Evolutionary conservation across 2,329 filamentous ascomycete genomes (phyloP).

Genomic region (Sporothrix brunneoviolacea): DNA sequence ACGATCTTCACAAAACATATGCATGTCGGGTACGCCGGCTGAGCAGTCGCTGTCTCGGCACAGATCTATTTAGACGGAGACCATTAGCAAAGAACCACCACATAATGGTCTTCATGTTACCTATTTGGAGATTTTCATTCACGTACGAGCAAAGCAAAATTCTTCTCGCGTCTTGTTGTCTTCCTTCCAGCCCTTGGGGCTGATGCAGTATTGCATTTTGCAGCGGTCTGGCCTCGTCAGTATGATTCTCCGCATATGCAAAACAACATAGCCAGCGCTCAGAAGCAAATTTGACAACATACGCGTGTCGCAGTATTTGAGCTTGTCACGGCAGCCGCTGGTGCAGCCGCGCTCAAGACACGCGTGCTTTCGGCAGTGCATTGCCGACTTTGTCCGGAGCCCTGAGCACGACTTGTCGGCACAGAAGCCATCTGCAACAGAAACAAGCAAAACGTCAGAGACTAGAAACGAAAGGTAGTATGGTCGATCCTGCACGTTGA

Average conservation of each 20-base stretch:
- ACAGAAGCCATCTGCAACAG: slow-evolving; percentile 11
- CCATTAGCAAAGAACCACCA: background rate
- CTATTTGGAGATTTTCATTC: too few relatives aligned
- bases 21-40: background rate
- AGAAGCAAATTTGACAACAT: too few relatives aligned
- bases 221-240: slow-evolving; percentile 14
- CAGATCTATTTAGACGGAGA: slow-evolving; percentile 2
- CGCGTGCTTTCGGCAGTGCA: slow-evolving; percentile 14
- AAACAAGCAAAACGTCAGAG: too few relatives aligned
- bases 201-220: background rate
- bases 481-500: too few relatives aligned
- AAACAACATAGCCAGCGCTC: too few relatives aligned
- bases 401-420: background rate
- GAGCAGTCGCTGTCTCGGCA: slow-evolving; percentile 8
- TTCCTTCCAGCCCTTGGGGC: slow-evolving; percentile 11
- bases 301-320: slow-evolving; percentile 12
- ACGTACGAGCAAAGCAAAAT: slow-evolving; percentile 14
- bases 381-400: slow-evolving; percentile 2
- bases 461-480: too few relatives aligned
- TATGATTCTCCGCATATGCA: too few relatives aligned
- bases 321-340: background rate
- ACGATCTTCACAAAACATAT: slow-evolving; percentile 13
- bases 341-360: slow-evolving; percentile 15
- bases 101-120: too few relatives aligned
- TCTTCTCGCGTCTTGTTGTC: slow-evolving; percentile 8